Conservation (phyloP, 306 rosid species). For the Castanopsis chinensis region DNA sequence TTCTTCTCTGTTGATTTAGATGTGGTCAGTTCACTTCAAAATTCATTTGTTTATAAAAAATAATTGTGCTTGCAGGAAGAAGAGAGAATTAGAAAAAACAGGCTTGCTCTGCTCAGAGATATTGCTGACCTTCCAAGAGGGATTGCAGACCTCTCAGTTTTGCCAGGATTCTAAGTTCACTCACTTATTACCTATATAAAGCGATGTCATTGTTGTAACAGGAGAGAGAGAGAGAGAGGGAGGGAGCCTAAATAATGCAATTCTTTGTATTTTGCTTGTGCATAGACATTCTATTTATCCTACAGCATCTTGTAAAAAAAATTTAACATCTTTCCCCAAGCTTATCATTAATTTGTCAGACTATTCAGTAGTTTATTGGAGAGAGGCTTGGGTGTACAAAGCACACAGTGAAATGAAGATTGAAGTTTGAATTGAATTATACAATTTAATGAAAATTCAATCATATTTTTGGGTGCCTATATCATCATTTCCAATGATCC, state of each 20-base stretch:
- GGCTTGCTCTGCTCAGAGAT: slow-evolving; percentile 74
- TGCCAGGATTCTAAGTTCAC: slow-evolving; percentile 76
- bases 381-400: background rate
- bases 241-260: background rate
- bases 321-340: background rate
- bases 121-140: slow-evolving; percentile 89
- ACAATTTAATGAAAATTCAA: background rate
- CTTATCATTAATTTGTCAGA: background rate
- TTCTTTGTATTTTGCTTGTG: slow-evolving; percentile 17
- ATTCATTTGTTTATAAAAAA: background rate
- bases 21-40: too few relatives aligned
- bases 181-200: background rate
- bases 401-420: background rate
- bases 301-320: background rate
- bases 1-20: background rate
- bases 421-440: background rate
- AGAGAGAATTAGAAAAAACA: slow-evolving; percentile 66
- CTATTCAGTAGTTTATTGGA: too few relatives aligned
- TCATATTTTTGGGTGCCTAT: background rate
- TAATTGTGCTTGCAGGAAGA: slow-evolving; percentile 55
- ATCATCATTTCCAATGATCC: background rate
- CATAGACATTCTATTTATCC: background rate
- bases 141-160: slow-evolving; percentile 72
- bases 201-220: background rate
- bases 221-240: background rate